Evolutionary conservation across 768 basidiomycete genomes (phyloP).

Genomic region (Phylloporus sp.): DNA sequence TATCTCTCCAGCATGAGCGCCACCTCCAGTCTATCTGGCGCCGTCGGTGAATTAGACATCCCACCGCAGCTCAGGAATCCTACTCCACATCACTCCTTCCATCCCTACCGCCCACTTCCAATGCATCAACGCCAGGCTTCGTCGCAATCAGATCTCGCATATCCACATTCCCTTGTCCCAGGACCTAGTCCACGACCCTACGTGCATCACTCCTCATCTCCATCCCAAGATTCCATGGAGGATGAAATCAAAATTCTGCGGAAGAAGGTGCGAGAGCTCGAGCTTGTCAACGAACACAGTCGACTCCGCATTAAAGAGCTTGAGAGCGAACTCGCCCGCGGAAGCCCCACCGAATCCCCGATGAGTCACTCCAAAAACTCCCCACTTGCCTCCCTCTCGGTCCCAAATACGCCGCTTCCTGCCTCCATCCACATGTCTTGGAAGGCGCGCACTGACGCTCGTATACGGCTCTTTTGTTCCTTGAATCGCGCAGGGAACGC

Average conservation of each 20-base stretch:
- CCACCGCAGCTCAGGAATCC: conserved; percentile 32
- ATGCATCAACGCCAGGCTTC: conserved; percentile 25
- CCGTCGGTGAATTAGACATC: conserved; percentile 53
- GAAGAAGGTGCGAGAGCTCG: conserved; percentile 58
- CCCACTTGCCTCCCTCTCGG: conserved; percentile 13
- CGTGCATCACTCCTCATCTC: conserved; percentile 14
- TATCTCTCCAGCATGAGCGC: conserved; percentile 44
- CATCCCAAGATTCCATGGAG: conserved; percentile 31
- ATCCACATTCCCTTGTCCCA: conserved; percentile 12
- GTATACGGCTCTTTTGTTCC: conserved; percentile 69
- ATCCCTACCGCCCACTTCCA: conserved; percentile 22
- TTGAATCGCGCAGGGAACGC: conserved; percentile 86
- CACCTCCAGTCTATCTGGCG: conserved; percentile 53
- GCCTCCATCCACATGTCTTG: conserved; percentile 52
- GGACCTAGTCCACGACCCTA: conserved; percentile 20
- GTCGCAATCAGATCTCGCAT: conserved; percentile 18
- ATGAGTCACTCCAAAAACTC: conserved; percentile 16
- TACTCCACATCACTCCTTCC: conserved; percentile 25
- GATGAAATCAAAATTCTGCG: conserved; percentile 55
- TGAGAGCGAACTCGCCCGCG: conserved; percentile 41
- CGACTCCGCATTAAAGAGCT: conserved; percentile 46
- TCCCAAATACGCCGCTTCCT: conserved; percentile 34
- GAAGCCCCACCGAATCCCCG: conserved; percentile 24
- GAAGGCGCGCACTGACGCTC: conserved; percentile 71
- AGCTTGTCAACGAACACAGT: conserved; percentile 52